phyloP scores from a whole-genome alignment of 2,329 filamentous ascomycete species.

The Pseudogymnoascus sp. region DNA sequence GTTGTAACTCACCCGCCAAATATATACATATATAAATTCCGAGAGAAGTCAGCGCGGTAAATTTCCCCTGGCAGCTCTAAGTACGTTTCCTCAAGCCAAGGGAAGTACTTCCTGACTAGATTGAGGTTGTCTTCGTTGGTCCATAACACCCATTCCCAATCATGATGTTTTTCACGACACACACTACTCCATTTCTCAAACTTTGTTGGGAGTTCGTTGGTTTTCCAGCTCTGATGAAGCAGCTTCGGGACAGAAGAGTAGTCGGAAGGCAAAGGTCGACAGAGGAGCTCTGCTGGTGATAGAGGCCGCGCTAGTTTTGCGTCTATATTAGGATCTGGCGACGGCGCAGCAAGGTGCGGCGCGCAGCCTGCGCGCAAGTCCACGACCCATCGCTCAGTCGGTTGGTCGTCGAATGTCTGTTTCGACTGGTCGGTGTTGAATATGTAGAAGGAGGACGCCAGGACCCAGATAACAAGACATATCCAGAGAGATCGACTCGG shows the following conservation, averaged over 20 bases:
- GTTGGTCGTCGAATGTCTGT: not conserved
- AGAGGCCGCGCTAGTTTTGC: not conserved
- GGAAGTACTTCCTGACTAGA: slow-evolving; percentile 29
- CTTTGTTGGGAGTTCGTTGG: not conserved
- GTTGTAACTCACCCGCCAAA: slow-evolving; percentile 28
- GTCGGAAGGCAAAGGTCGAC: not conserved
- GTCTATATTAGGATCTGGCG: not conserved
- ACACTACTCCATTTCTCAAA: slow-evolving; percentile 27
- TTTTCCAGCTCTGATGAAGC: not conserved
- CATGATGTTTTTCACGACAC: slow-evolving; percentile 27
- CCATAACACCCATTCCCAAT: slow-evolving; percentile 34
- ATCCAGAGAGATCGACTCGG: not conserved
- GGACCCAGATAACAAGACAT: not conserved
- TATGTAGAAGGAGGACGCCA: not conserved
- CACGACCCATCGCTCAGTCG: not conserved
- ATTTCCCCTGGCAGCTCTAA: not conserved
- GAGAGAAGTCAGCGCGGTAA: not conserved
- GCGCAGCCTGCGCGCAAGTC: not conserved
- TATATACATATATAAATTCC: slow-evolving; percentile 32
- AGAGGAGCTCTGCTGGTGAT: not conserved
- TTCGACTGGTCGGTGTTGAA: not conserved
- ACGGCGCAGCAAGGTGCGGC: not conserved
- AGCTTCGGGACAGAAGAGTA: not conserved
- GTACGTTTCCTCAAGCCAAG: slow-evolving; percentile 25
- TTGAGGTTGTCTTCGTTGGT: slow-evolving; percentile 32